Base-by-base conservation (phyloP, 345 rosid species). In the Rhodamnia rubescens region DNA sequence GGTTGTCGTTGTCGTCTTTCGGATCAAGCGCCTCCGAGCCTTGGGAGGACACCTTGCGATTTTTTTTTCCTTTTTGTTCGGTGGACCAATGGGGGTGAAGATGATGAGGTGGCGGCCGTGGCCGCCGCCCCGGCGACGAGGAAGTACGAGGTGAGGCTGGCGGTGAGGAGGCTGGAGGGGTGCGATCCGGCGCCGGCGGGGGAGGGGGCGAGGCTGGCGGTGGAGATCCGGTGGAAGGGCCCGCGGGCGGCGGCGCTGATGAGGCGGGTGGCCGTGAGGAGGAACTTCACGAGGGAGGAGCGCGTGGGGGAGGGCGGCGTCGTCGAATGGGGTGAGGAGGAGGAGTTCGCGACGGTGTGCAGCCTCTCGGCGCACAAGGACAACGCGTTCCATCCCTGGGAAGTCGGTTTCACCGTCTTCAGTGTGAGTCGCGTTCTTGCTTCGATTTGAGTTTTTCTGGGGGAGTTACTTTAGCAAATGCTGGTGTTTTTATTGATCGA, bases 21-120 rank as follows among this genome's bases (percentile, higher is more conserved):
- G 53, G 53, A 52, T 52, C 53, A 52, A 52, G 3, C 14, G 53
- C 53, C 53, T 52, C 53, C 53, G 16, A 52, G 53, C 53, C 53
- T 52, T 52, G 53, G 53, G 53, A 52, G 53, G 51, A 49, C 51
- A 49, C 51, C 51, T 49, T 1, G 51, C 2, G 51, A 49, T 49
- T 49, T 10, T 49, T 29, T 18, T 74, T 27, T n/a, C 14, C 2
- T 36, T 36, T 36, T 36, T 16, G 49, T 81, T 20, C 50, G 50
- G 82, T 44, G 85, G 84, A 50, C 75, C 50, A 75, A 91, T 91
- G 93, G 93, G 90, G 86, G 93, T 89, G 64, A 90, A 87, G 88
- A 91, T 91, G 92, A 91, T 91, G 88, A 84, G 88, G 84, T 91
- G 93, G 93, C 89, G 91, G 82, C 92, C 91, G 16, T 91, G 93